Conservation (phyloP, 768 basidiomycete species). For the Suillus clintonianus region DNA sequence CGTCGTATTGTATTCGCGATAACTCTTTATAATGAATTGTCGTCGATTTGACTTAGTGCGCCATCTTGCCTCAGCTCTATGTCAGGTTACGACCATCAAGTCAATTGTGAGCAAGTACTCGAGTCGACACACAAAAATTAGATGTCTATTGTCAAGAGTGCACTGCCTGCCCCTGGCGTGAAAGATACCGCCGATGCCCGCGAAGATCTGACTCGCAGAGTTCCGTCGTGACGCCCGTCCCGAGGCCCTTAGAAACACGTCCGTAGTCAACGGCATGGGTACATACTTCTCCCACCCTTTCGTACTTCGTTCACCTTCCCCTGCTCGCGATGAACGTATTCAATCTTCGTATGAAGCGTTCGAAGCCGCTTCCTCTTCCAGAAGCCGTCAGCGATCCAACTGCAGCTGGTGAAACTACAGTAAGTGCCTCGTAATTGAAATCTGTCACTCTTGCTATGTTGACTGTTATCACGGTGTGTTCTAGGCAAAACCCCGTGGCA, state of each 20-base stretch:
- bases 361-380: neutral
- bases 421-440: neutral
- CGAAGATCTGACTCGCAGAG: neutral
- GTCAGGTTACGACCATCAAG: too few species aligned
- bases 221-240: neutral
- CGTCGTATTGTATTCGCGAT: too few species aligned
- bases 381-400: neutral
- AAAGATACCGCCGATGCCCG: neutral
- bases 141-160: too few species aligned
- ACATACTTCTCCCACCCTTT: neutral
- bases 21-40: too few species aligned
- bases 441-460: constrained; percentile 7
- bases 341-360: neutral
- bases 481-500: neutral
- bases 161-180: neutral
- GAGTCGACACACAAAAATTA: too few species aligned
- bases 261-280: too few species aligned
- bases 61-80: too few species aligned
- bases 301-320: neutral
- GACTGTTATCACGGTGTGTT: neutral
- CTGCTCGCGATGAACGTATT: neutral
- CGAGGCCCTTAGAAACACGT: too few species aligned
- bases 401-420: neutral
- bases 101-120: too few species aligned
- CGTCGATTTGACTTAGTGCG: too few species aligned